phyloP scores from a whole-genome alignment of 148 eudicot genomes.

The Chenopodium album region DNA sequence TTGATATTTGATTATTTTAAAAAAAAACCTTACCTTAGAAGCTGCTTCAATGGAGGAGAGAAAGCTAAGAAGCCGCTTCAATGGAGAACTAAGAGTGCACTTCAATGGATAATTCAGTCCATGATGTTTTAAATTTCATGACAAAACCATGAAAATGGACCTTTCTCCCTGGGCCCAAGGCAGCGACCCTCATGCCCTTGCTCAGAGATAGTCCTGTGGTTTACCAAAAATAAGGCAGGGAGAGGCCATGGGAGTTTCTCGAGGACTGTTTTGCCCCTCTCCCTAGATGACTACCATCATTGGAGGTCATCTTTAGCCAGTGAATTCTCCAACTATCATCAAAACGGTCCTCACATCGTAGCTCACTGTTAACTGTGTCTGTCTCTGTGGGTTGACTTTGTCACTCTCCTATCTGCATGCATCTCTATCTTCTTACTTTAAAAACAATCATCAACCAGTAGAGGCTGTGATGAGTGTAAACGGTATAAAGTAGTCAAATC shows the following conservation, averaged over 20 bases:
- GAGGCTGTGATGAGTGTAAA: constrained; percentile 17
- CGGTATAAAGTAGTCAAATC: background rate
- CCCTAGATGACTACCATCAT: background rate
- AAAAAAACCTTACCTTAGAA: too few species aligned
- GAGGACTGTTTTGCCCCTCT: constrained; percentile 17
- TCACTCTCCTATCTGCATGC: background rate
- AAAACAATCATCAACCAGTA: too few species aligned
- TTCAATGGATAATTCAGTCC: too few species aligned
- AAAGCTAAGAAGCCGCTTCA: too few species aligned
- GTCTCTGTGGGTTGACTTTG: background rate
- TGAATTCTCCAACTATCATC: background rate
- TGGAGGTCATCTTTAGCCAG: background rate
- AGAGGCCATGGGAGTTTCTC: background rate
- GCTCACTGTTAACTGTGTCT: background rate
- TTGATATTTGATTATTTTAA: too few species aligned
- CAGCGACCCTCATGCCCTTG: too few species aligned
- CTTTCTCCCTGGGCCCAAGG: too few species aligned
- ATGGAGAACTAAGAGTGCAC: too few species aligned
- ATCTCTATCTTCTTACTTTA: background rate
- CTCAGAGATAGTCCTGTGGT: too few species aligned
- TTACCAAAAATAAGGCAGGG: background rate
- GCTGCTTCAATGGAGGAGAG: too few species aligned
- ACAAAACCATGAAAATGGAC: too few species aligned
- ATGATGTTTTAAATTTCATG: too few species aligned
- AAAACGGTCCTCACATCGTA: background rate